Conservation (phyloP, 1,284 basidiomycete genomes). For the Tilletia indica region DNA sequence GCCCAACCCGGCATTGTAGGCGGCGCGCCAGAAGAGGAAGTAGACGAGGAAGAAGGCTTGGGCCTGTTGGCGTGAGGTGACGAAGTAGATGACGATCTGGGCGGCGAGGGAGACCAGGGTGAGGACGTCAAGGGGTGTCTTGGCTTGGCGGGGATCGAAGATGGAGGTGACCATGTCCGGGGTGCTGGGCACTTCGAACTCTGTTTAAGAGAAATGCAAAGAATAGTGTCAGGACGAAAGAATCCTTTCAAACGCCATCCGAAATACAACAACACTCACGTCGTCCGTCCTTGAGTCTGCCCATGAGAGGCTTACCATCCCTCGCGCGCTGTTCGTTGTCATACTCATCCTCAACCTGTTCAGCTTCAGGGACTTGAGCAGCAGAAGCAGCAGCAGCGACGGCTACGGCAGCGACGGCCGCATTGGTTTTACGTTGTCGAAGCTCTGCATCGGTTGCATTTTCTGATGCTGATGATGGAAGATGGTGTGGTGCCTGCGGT, state of each 20-base stretch:
- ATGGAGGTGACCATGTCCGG: slow-evolving; percentile 90
- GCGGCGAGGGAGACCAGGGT: slow-evolving; percentile 75
- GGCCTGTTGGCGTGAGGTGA: slow-evolving; percentile 59
- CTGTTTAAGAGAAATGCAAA: slow-evolving; percentile 58
- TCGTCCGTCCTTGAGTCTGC: slow-evolving; percentile 17
- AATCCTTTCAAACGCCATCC: too few species aligned
- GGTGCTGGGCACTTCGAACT: slow-evolving; percentile 90
- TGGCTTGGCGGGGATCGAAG: slow-evolving; percentile 81
- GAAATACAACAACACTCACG: background rate
- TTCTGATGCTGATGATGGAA: background rate
- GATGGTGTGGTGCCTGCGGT: too few species aligned
- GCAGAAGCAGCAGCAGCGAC: too few species aligned
- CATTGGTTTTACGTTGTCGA: background rate
- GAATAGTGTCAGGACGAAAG: background rate
- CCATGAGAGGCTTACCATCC: slow-evolving; percentile 2
- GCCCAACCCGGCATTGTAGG: slow-evolving; percentile 89
- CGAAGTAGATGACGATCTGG: slow-evolving; percentile 75
- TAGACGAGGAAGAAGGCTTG: slow-evolving; percentile 72
- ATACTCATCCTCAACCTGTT: too few species aligned
- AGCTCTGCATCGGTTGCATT: background rate
- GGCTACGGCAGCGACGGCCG: background rate
- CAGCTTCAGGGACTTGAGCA: too few species aligned
- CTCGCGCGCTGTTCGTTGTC: too few species aligned
- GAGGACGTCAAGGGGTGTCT: slow-evolving; percentile 85
- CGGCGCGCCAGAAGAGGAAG: slow-evolving; percentile 88